A percentile compares a stretch with the other conserved stretches of the same genome.
These are phyloP conservation scores for Fusarium clavum DNA, from an alignment of 2,329 filamentous ascomycete genomes.

Conservation along the genomic window DNA sequence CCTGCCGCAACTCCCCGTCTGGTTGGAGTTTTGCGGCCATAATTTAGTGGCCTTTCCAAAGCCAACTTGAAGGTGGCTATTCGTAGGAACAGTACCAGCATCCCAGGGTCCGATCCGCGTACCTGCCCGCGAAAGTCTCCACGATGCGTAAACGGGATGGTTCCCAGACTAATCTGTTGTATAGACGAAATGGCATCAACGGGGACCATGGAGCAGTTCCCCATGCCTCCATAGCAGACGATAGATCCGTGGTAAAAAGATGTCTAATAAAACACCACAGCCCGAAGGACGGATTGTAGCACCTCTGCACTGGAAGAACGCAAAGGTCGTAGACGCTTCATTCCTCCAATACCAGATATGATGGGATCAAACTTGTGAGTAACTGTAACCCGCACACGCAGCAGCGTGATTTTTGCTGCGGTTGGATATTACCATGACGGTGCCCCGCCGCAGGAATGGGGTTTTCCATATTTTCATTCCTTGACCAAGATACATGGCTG, in stretches of 20 bases:
- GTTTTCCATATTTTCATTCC: not conserved
- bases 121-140: not conserved
- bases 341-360: slow-evolving; percentile 1
- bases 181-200: not conserved
- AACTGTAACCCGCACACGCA: slow-evolving; percentile 2
- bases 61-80: not conserved
- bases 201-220: not conserved
- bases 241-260: slow-evolving; percentile 4
- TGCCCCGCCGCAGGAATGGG: not conserved
- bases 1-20: not conserved
- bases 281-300: not conserved
- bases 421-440: slow-evolving; percentile 3
- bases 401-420: slow-evolving; percentile 19
- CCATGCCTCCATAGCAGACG: not conserved
- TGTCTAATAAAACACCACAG: not conserved
- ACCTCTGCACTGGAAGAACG: not conserved
- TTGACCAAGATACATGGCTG: not conserved
- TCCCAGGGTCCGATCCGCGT: not conserved
- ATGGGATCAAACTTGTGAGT: not conserved
- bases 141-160: not conserved
- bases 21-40: slow-evolving; percentile 8
- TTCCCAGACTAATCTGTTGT: not conserved
- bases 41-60: slow-evolving; percentile 1
- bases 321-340: not conserved
- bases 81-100: not conserved